These are phyloP conservation scores for Eucalyptus cloeziana DNA, from an alignment of 345 rosid genomes.

Conservation along the genomic window DNA sequence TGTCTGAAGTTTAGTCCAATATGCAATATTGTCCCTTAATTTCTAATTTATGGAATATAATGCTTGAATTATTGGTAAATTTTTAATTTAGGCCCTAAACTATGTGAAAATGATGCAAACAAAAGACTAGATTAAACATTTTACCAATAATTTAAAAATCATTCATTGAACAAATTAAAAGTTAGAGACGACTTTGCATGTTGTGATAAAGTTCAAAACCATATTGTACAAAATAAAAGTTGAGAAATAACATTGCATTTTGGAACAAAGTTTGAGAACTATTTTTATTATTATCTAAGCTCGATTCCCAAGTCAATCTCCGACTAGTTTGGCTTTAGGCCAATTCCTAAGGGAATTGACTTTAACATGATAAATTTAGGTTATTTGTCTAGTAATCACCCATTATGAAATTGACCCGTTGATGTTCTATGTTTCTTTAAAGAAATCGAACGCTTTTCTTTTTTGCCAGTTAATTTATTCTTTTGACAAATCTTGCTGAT, in stretches of 20 bases:
- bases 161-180: not conserved
- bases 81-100: not conserved
- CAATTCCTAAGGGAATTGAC: not conserved
- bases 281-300: not conserved
- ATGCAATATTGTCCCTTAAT: not conserved
- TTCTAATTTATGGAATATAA: not conserved
- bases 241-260: not conserved
- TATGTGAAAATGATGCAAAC: not conserved
- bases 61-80: not conserved
- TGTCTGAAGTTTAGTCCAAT: not conserved
- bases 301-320: not conserved
- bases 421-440: too few species aligned
- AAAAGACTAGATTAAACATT: not conserved
- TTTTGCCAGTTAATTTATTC: too few species aligned
- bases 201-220: not conserved
- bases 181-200: accelerated
- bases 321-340: not conserved
- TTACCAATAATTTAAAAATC: accelerated
- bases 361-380: not conserved
- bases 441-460: too few species aligned
- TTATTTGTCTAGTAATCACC: not conserved
- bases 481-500: too few species aligned
- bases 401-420: not conserved
- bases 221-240: not conserved
- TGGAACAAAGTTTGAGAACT: not conserved